These are phyloP conservation scores for Neofusicoccum laricinum DNA, from an alignment of 2,329 filamentous ascomycete species.

Conservation along the genomic window DNA sequence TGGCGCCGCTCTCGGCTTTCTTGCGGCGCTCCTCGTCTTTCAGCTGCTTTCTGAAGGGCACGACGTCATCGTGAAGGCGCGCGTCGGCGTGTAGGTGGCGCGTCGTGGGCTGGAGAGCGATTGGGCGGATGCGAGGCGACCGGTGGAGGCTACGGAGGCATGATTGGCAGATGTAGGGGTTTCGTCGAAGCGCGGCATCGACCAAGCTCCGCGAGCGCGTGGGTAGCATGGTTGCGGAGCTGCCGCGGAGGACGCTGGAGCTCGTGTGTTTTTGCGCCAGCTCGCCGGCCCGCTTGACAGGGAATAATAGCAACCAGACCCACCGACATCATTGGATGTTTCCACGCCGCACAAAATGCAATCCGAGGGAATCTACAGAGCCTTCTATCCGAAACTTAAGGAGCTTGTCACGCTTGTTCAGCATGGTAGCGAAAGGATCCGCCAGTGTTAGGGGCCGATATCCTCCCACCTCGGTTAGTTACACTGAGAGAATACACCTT, in stretches of 20 bases:
- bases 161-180: conserved; percentile 9
- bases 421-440: too few species aligned
- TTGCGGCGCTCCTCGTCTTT: conserved; percentile 38
- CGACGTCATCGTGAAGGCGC: conserved; percentile 22
- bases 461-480: too few species aligned
- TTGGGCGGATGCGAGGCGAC: neutral
- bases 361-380: too few species aligned
- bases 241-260: neutral
- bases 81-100: neutral
- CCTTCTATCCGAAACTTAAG: too few species aligned
- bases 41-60: conserved; percentile 34
- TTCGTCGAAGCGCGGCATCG: neutral
- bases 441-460: too few species aligned
- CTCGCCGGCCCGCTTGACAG: neutral
- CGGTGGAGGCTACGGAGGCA: neutral
- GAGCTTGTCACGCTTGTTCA: too few species aligned
- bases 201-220: neutral
- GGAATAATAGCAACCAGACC: too few species aligned
- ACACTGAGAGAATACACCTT: too few species aligned
- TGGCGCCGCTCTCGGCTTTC: conserved; percentile 22
- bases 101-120: neutral
- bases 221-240: conserved; percentile 9
- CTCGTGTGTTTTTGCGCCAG: conserved; percentile 1
- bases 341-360: too few species aligned
- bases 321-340: too few species aligned